Evolutionary conservation across 176 grass and related monocot genomes (phyloP).

Genomic region (Paspalum vaginatum): DNA sequence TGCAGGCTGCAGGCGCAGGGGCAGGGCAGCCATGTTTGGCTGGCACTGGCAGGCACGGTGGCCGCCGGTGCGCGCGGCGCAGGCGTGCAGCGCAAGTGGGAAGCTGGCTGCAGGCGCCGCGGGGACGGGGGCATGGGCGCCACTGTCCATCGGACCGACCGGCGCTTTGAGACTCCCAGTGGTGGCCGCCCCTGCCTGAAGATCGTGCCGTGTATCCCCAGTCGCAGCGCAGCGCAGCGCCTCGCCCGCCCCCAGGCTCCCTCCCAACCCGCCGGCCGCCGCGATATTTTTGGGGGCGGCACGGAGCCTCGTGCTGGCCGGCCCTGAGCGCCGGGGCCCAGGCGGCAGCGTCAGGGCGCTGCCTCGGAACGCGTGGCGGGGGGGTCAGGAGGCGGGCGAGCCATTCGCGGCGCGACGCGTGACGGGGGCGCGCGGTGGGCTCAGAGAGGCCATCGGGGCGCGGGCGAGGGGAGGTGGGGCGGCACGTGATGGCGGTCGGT

Average conservation of each 20-base stretch:
- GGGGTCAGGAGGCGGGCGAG: not conserved
- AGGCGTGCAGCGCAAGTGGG: slow-evolving; percentile 32
- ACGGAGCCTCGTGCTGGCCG: not conserved
- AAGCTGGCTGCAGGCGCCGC: not conserved
- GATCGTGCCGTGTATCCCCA: not conserved
- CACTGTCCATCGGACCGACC: not conserved
- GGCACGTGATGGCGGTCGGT: slow-evolving; percentile 59
- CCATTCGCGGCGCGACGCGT: slow-evolving; percentile 28
- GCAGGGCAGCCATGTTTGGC: slow-evolving; percentile 33
- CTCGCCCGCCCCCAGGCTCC: too few relatives aligned
- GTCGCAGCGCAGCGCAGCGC: too few relatives aligned
- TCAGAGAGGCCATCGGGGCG: slow-evolving; percentile 15
- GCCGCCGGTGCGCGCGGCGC: not conserved
- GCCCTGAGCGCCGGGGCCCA: not conserved
- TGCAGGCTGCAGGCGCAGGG: slow-evolving; percentile 1
- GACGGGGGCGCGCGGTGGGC: not conserved
- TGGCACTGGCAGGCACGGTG: slow-evolving; percentile 10
- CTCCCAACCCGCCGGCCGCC: too few relatives aligned
- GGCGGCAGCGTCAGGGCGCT: not conserved
- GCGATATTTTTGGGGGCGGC: slow-evolving; percentile 8
- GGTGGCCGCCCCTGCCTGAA: not conserved
- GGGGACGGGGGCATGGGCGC: not conserved
- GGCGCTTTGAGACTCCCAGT: slow-evolving; percentile 8
- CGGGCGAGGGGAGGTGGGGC: slow-evolving; percentile 41
- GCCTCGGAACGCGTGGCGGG: not conserved